These are phyloP conservation scores for Leishmania turanica DNA, from an alignment of 208 protist genomes.

Conservation along the genomic window DNA sequence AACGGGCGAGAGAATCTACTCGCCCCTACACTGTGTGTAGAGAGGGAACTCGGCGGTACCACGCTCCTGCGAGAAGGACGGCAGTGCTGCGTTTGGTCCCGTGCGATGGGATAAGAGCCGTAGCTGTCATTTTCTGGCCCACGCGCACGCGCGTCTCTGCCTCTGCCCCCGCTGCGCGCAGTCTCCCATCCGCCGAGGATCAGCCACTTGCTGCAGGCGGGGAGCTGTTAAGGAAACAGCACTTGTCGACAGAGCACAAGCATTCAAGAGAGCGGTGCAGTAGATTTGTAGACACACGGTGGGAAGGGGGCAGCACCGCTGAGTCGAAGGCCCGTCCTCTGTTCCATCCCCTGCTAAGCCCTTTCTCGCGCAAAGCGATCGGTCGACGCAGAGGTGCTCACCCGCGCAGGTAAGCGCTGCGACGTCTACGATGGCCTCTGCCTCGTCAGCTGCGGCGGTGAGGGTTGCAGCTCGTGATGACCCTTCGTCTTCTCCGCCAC, in stretches of 20 bases:
- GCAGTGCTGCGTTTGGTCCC: not conserved
- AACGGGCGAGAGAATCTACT: not conserved
- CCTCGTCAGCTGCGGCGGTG: not conserved
- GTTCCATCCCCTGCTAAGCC: too few relatives aligned
- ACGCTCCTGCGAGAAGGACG: not conserved
- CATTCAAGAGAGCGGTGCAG: not conserved
- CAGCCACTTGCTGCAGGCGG: not conserved
- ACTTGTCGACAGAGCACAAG: not conserved
- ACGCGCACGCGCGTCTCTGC: not conserved
- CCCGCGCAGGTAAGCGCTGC: too few relatives aligned
- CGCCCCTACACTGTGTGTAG: not conserved
- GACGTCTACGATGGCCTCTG: not conserved
- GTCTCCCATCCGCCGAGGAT: not conserved
- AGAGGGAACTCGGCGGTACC: not conserved
- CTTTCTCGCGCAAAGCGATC: not conserved
- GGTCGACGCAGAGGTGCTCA: not conserved
- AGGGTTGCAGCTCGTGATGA: not conserved
- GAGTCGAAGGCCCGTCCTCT: not conserved
- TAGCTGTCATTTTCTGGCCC: not conserved
- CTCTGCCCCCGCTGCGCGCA: not conserved
- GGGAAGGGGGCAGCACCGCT: not conserved
- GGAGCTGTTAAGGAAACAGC: not conserved
- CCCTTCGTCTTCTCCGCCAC: not conserved
- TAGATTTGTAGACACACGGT: too few relatives aligned
- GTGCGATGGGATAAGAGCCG: not conserved